These are phyloP conservation scores for Linanthus parryae DNA, from an alignment of 148 eudicot species.

Conservation along the genomic window DNA sequence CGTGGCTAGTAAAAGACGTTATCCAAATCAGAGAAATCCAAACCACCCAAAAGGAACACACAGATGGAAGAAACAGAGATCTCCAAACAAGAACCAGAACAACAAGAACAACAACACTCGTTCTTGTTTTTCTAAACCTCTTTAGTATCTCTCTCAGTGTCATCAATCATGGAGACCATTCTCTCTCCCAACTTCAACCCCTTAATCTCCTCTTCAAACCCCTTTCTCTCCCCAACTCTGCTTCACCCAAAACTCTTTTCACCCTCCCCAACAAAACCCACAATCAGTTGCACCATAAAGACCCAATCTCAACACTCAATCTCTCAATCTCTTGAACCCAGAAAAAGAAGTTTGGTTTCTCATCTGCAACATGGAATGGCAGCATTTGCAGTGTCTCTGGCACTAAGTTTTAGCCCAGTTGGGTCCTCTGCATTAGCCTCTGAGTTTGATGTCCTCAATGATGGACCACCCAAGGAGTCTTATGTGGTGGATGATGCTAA, in stretches of 20 bases:
- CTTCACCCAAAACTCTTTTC: slow-evolving; percentile 34
- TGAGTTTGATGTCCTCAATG: slow-evolving; percentile 82
- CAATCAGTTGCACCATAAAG: slow-evolving; percentile 42
- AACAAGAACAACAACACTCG: neutral
- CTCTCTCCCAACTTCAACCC: slow-evolving; percentile 59
- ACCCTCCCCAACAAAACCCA: slow-evolving; percentile 30
- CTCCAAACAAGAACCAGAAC: neutral
- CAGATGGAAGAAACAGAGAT: neutral
- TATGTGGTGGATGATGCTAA: slow-evolving; percentile 96
- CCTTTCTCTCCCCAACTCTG: slow-evolving; percentile 11
- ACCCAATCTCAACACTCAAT: slow-evolving; percentile 22
- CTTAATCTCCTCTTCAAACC: slow-evolving; percentile 23
- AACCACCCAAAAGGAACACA: slow-evolving; percentile 42
- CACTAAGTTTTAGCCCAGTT: slow-evolving; percentile 63
- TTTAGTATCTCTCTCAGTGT: slow-evolving; percentile 6
- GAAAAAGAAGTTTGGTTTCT: slow-evolving; percentile 40
- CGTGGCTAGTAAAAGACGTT: slow-evolving; percentile 21
- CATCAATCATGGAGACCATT: slow-evolving; percentile 77
- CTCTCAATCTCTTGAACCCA: neutral
- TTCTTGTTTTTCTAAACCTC: slow-evolving; percentile 15
- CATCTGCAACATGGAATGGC: slow-evolving; percentile 70
- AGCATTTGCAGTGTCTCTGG: slow-evolving; percentile 75
- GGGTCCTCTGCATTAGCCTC: slow-evolving; percentile 50
- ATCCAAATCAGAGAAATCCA: slow-evolving; percentile 29
- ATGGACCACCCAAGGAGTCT: slow-evolving; percentile 76